Evolutionary conservation across 2,329 filamentous ascomycete genomes (phyloP).

Genomic region (Podosphaera aphanis): DNA sequence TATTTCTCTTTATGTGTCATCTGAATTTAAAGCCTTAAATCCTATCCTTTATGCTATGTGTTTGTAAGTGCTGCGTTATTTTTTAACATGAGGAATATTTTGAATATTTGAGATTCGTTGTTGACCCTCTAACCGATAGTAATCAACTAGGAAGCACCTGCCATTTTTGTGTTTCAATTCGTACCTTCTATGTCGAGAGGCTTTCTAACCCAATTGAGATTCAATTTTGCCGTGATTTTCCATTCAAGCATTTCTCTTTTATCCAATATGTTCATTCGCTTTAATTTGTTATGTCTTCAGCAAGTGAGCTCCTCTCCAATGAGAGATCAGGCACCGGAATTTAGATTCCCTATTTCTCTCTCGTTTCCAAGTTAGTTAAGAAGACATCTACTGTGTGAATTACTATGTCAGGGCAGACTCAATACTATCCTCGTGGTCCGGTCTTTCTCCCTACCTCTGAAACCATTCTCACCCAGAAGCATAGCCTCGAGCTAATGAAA

Average conservation of each 20-base stretch:
- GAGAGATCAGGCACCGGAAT: background rate
- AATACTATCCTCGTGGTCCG: background rate
- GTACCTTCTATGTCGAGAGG: background rate
- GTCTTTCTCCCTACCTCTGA: slow-evolving; percentile 1
- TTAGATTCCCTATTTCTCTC: background rate
- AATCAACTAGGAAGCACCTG: background rate
- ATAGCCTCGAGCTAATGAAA: slow-evolving; percentile 4
- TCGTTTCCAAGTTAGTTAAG: background rate
- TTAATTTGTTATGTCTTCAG: background rate
- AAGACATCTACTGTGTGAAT: background rate
- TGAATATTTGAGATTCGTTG: too few relatives aligned
- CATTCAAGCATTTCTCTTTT: background rate
- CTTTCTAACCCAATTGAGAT: background rate
- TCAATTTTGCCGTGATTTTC: background rate
- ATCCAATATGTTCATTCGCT: background rate
- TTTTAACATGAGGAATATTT: too few relatives aligned
- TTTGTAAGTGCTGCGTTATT: too few relatives aligned
- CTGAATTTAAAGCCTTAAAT: too few relatives aligned
- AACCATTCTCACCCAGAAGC: slow-evolving; percentile 2
- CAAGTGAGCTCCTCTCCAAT: background rate
- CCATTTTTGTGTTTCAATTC: background rate
- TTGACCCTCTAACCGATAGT: too few relatives aligned
- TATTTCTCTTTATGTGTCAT: too few relatives aligned
- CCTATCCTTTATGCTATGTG: too few relatives aligned
- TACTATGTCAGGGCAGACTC: background rate